Conservation (phyloP, 305 asterid species). For the Caryopteris hybrid region DNA sequence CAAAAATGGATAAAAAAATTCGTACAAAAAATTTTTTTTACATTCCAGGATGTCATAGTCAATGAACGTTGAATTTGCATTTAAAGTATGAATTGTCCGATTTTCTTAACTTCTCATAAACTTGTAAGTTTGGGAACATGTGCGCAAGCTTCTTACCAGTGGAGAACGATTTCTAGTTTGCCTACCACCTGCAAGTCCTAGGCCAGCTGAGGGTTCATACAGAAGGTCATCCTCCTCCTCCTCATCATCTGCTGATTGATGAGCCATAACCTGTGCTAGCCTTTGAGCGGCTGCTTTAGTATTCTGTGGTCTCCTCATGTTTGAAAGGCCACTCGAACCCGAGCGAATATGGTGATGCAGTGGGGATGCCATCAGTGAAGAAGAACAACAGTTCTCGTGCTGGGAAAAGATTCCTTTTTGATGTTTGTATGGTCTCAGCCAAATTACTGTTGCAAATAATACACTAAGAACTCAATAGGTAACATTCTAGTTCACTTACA, state of each 20-base stretch:
- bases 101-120: background rate
- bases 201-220: slow-evolving; percentile 54
- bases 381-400: slow-evolving; percentile 10
- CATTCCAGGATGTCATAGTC: background rate
- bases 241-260: slow-evolving; percentile 62
- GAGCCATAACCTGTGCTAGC: slow-evolving; percentile 86
- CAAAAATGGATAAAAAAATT: background rate
- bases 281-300: slow-evolving; percentile 90
- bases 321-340: slow-evolving; percentile 37
- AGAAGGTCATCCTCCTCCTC: slow-evolving; percentile 65
- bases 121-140: background rate
- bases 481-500: background rate
- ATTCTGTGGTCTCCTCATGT: slow-evolving; percentile 55
- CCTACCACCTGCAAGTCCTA: slow-evolving; percentile 75
- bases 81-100: background rate
- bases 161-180: slow-evolving; percentile 49
- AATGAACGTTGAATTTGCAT: background rate
- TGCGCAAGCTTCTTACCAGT: slow-evolving; percentile 37
- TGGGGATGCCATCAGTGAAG: slow-evolving; percentile 37
- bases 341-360: slow-evolving; percentile 50
- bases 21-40: background rate
- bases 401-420: slow-evolving; percentile 17
- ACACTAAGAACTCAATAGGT: background rate
- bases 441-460: slow-evolving; percentile 17
- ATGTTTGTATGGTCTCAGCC: slow-evolving; percentile 19